Conservation (phyloP, 2,329 filamentous ascomycete genomes). For the Hypoxylon sp. region DNA sequence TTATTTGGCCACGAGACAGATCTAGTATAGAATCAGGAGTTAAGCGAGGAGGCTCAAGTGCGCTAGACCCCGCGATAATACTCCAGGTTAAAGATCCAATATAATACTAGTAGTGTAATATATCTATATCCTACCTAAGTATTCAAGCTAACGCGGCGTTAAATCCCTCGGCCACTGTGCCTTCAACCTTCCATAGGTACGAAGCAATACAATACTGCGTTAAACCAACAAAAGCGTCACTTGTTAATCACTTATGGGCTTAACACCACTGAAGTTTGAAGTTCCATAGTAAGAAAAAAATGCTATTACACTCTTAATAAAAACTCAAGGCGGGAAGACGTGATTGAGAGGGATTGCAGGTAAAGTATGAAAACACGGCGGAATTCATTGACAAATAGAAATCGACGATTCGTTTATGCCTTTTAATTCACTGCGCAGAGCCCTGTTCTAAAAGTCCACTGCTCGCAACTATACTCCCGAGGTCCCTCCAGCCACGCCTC, state of each 20-base stretch:
- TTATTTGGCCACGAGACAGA: background rate
- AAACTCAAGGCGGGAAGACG: background rate
- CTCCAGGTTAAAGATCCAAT: too few relatives aligned
- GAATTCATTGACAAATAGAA: slow-evolving; percentile 31
- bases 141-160: too few relatives aligned
- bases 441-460: slow-evolving; percentile 26
- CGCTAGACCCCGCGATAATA: slow-evolving; percentile 1
- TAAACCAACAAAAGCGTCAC: background rate
- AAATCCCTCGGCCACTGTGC: background rate
- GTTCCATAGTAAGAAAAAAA: background rate
- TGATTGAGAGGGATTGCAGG: background rate
- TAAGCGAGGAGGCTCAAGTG: slow-evolving; percentile 25
- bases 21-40: background rate
- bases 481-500: slow-evolving; percentile 18
- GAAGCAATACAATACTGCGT: too few relatives aligned
- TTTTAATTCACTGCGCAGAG: slow-evolving; percentile 32
- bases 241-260: background rate
- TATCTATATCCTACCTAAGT: too few relatives aligned
- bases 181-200: too few relatives aligned
- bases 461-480: slow-evolving; percentile 18
- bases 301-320: background rate
- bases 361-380: background rate
- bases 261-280: too few relatives aligned
- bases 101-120: too few relatives aligned
- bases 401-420: slow-evolving; percentile 23